Evolutionary conservation across 768 basidiomycete genomes (phyloP).

Genomic region (Mycena metata): DNA sequence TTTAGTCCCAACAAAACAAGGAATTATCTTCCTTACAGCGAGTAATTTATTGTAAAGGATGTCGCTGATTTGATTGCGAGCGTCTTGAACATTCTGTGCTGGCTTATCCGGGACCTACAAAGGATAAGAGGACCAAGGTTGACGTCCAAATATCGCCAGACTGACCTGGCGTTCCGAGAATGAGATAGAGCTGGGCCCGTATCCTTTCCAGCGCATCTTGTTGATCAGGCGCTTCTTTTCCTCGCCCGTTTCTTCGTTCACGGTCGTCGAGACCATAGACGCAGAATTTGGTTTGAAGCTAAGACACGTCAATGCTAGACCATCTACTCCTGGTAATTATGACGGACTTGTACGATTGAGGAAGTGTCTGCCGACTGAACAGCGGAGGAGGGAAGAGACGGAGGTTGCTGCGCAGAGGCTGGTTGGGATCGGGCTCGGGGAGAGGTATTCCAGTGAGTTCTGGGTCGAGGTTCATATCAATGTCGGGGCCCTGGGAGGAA

Average conservation of each 20-base stretch:
- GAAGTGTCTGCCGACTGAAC: slow-evolving; percentile 85
- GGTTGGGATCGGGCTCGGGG: slow-evolving; percentile 29
- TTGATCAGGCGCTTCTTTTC: slow-evolving; percentile 90
- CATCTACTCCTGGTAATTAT: not conserved
- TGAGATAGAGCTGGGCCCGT: slow-evolving; percentile 78
- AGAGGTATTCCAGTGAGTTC: slow-evolving; percentile 48
- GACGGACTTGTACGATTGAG: slow-evolving; percentile 83
- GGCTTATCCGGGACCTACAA: slow-evolving; percentile 75
- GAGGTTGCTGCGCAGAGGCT: slow-evolving; percentile 65
- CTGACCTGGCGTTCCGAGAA: slow-evolving; percentile 72
- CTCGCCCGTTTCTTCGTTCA: slow-evolving; percentile 83
- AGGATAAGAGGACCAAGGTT: not conserved
- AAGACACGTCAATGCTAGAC: not conserved
- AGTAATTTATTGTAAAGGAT: slow-evolving; percentile 67
- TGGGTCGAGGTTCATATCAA: slow-evolving; percentile 68
- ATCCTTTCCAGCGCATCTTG: slow-evolving; percentile 87
- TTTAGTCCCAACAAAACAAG: slow-evolving; percentile 1
- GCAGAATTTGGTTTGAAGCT: slow-evolving; percentile 86
- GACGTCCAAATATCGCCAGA: not conserved
- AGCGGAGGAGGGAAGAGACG: slow-evolving; percentile 90
- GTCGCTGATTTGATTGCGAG: slow-evolving; percentile 66
- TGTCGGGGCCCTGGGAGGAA: slow-evolving; percentile 38
- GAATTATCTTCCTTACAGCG: slow-evolving; percentile 54
- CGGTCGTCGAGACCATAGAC: slow-evolving; percentile 74
- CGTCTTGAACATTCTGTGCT: slow-evolving; percentile 72